Conservation (phyloP, 306 rosid species). For the Cicer pinnatifidum region DNA sequence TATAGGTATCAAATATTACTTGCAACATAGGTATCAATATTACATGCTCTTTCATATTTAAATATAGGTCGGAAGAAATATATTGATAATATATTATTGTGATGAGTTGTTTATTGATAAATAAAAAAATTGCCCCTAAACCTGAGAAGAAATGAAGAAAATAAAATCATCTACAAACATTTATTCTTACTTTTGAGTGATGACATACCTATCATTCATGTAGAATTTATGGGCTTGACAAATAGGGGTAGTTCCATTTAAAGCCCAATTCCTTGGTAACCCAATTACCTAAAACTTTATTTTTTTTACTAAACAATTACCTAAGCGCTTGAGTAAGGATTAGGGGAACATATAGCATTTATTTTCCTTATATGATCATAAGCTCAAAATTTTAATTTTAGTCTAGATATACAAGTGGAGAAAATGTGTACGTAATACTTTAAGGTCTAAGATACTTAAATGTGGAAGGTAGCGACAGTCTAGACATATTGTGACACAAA, state of each 20-base stretch:
- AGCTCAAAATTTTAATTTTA: neutral
- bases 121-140: too few species aligned
- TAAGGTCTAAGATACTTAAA: too few species aligned
- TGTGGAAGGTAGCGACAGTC: too few species aligned
- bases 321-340: neutral
- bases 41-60: too few species aligned
- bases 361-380: neutral
- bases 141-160: too few species aligned
- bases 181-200: neutral
- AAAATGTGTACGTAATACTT: too few species aligned
- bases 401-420: neutral
- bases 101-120: too few species aligned
- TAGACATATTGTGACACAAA: too few species aligned
- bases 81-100: too few species aligned
- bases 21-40: conserved; percentile 18
- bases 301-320: neutral
- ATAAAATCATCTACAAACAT: too few species aligned
- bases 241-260: neutral
- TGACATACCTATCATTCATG: neutral
- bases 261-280: conserved; percentile 31
- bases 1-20: neutral
- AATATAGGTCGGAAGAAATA: too few species aligned
- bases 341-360: neutral
- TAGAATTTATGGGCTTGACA: conserved; percentile 12
- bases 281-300: neutral